Evolutionary conservation across 345 rosid genomes (phyloP).

Genomic region (Populus deltoides): DNA sequence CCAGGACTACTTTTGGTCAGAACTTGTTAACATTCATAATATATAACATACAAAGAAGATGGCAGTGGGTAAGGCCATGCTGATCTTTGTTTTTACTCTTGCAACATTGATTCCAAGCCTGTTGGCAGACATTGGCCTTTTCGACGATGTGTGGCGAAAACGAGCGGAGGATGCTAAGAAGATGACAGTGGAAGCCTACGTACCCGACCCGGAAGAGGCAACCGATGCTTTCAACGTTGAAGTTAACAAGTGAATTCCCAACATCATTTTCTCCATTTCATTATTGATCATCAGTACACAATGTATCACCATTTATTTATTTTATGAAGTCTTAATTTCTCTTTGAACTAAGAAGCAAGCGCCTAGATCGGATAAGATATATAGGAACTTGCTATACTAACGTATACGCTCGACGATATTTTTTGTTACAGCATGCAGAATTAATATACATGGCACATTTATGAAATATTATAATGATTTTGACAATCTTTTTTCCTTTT

Average conservation of each 20-base stretch:
- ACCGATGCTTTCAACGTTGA: constrained; percentile 18
- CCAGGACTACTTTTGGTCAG: not conserved
- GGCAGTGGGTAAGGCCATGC: constrained; percentile 8
- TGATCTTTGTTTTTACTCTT: constrained; percentile 25
- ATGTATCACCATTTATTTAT: not conserved
- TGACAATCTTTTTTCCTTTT: not conserved
- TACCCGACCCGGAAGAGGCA: constrained; percentile 26
- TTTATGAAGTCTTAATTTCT: not conserved
- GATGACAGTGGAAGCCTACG: constrained; percentile 25
- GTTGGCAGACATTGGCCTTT: constrained; percentile 20
- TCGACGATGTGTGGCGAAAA: constrained; percentile 40
- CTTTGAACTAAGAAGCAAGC: not conserved
- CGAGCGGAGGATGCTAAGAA: constrained; percentile 39
- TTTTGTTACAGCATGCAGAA: not conserved
- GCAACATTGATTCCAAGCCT: constrained; percentile 27
- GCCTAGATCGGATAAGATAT: not conserved
- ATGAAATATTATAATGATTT: not conserved
- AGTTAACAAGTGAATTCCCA: constrained; percentile 20
- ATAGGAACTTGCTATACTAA: not conserved
- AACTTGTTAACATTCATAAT: not conserved
- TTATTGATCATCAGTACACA: not conserved
- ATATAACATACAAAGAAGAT: not conserved
- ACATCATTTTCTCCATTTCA: not conserved
- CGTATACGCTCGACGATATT: no score
- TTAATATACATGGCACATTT: not conserved